Evolutionary conservation across 768 basidiomycete genomes (phyloP).

Genomic region (Termitomyces titanicus): DNA sequence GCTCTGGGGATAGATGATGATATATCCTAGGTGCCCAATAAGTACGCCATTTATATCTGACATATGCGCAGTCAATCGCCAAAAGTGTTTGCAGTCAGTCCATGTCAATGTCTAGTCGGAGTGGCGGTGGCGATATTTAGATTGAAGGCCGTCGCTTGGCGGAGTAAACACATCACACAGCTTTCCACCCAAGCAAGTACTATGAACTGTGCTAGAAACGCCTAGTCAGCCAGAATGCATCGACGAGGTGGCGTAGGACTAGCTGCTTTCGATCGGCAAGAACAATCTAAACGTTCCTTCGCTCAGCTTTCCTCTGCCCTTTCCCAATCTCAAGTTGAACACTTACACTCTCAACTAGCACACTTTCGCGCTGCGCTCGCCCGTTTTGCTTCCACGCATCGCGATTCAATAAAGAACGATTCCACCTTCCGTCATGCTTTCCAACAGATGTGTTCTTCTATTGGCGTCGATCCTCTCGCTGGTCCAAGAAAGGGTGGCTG

Average conservation of each 20-base stretch:
- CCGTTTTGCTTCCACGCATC: slow-evolving; percentile 79
- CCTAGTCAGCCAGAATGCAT: slow-evolving; percentile 43
- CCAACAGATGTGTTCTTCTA: slow-evolving; percentile 92
- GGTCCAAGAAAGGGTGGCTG: slow-evolving; percentile 83
- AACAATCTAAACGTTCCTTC: slow-evolving; percentile 77
- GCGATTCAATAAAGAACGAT: slow-evolving; percentile 77
- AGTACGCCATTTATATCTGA: background rate
- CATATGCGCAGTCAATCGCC: background rate
- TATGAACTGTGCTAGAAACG: background rate
- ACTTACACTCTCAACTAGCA: slow-evolving; percentile 76
- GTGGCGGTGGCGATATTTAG: background rate
- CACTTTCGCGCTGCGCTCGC: slow-evolving; percentile 81
- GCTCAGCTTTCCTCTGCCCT: slow-evolving; percentile 77
- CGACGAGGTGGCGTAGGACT: slow-evolving; percentile 80
- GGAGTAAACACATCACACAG: background rate
- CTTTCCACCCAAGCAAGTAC: no score
- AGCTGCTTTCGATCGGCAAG: slow-evolving; percentile 87
- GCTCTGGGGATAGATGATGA: background rate
- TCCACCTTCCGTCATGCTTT: slow-evolving; percentile 89
- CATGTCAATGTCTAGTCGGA: background rate
- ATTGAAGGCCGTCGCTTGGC: background rate
- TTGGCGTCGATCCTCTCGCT: slow-evolving; percentile 93
- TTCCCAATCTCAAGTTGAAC: slow-evolving; percentile 70
- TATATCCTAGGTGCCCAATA: no score
- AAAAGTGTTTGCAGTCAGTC: background rate